These are phyloP conservation scores for Globisporangium paddicum DNA, from an alignment of 352 stramenopile genomes.

Conservation along the genomic window DNA sequence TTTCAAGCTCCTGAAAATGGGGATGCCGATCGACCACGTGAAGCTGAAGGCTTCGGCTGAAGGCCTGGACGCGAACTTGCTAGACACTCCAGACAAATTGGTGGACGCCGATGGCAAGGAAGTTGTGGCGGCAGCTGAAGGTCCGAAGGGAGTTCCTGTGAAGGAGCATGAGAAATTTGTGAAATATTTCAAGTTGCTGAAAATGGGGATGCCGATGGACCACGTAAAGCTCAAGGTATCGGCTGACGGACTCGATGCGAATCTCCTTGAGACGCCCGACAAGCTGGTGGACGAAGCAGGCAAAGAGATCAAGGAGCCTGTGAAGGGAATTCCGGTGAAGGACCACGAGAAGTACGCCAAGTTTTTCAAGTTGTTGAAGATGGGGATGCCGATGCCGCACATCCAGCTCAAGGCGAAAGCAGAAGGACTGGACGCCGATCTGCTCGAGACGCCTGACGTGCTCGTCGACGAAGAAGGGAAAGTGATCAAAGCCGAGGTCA, in stretches of 20 bases:
- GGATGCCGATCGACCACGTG: conserved; percentile 82
- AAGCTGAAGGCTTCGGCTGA: conserved; percentile 78
- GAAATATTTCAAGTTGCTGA: conserved; percentile 95
- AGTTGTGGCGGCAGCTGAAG: conserved; percentile 7
- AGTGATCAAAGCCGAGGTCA: conserved; percentile 18
- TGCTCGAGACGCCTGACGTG: conserved; percentile 65
- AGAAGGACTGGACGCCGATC: conserved; percentile 43
- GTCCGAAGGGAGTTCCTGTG: conserved; percentile 29
- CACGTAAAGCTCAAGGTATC: conserved; percentile 86
- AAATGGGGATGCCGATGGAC: conserved; percentile 82
- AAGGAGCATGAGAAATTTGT: conserved; percentile 90
- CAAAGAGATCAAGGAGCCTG: conserved; percentile 26
- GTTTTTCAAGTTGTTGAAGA: conserved; percentile 94
- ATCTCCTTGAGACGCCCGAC: conserved; percentile 58
- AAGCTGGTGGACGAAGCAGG: conserved; percentile 56
- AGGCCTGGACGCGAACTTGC: conserved; percentile 42
- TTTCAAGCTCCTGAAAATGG: conserved; percentile 92
- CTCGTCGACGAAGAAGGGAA: conserved; percentile 48
- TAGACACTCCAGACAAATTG: conserved; percentile 58
- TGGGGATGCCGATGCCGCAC: conserved; percentile 84
- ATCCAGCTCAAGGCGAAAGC: conserved; percentile 85
- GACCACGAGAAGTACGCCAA: conserved; percentile 91
- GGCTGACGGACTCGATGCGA: conserved; percentile 49
- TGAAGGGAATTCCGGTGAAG: conserved; percentile 47
- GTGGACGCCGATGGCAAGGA: conserved; percentile 50